Percentiles rank a stretch among this genome's conserved stretches.
Evolutionary conservation across 306 rosid genomes (phyloP).

Genomic region (Quercus dentata): DNA sequence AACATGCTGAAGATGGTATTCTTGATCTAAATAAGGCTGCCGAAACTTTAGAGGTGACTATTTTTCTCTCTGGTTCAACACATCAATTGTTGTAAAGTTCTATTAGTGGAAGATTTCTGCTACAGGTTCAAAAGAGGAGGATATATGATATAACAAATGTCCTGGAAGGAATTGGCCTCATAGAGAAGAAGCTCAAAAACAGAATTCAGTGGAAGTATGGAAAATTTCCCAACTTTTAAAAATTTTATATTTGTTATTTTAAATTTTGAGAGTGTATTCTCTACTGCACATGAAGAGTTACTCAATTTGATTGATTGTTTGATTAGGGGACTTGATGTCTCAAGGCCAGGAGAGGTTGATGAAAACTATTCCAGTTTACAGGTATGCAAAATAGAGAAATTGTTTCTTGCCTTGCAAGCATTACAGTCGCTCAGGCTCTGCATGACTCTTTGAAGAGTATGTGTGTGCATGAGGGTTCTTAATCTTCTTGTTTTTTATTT

Average conservation of each 20-base stretch:
- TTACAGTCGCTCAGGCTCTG: neutral
- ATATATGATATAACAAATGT: conserved; percentile 99
- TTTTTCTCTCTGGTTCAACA: conserved; percentile 19
- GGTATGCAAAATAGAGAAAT: conserved; percentile 43
- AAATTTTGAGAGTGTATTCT: conserved; percentile 18
- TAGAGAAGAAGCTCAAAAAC: conserved; percentile 95
- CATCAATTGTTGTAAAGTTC: conserved; percentile 22
- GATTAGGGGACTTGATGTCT: conserved; percentile 80
- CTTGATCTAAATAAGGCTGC: conserved; percentile 89
- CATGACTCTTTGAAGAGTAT: neutral
- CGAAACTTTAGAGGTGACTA: conserved; percentile 83
- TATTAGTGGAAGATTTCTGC: conserved; percentile 24
- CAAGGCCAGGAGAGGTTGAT: conserved; percentile 74
- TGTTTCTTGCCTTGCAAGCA: conserved; percentile 17
- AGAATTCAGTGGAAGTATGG: conserved; percentile 98
- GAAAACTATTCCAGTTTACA: conserved; percentile 78
- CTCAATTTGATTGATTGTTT: conserved; percentile 32
- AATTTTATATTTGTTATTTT: conserved; percentile 12
- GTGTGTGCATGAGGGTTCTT: neutral
- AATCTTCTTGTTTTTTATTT: neutral
- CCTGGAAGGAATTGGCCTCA: conserved; percentile 98
- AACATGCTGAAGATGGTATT: conserved; percentile 82
- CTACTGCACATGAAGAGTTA: conserved; percentile 8
- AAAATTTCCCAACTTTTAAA: conserved; percentile 7
- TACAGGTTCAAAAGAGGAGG: conserved; percentile 94